Base-by-base conservation (phyloP, 2,329 filamentous ascomycete genomes). In the Alternaria burnsii region DNA sequence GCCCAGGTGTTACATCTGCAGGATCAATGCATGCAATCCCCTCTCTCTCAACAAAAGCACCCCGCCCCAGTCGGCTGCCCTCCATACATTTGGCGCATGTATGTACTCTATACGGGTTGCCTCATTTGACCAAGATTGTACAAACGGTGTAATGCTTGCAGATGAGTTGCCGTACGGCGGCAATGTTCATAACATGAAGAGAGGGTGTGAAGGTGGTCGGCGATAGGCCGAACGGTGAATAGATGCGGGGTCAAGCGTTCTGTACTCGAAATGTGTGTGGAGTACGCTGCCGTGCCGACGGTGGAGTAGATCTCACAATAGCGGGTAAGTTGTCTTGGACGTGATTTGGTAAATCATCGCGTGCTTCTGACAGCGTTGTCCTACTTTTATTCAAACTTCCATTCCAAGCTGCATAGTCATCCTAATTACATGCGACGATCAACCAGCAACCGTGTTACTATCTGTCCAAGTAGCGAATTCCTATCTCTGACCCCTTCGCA, bases 1-100 rank as follows among this genome's bases (percentile, higher is more conserved):
- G 65, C 61, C 57, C 55, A 63, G 62, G 62, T 68, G 66, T 66
- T 51, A 60, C 58, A 63, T 65, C 62, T 63, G 58, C 69, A 68
- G 40, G 53, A 57, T 51, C 58, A 58, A 64, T 65, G 65, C 68
- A 62, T 59, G 48, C 58, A 36, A 22, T 32, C 24, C 50, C 22
- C 47, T 50, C 58, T 46, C 32, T 54, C 65, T 62, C 68, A 71
- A 70, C 68, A 69, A 67, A 69, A 66, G 52, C 41, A 60, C 53
- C 22, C 52, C 47, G 46, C 58, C 26, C 56, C 55, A 56, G 52
- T 63, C 58, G 57, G 57, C 57, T 59, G 28, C 42, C 50, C 52
- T 59, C 56, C 61, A 60, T 48, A 54, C 50, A 53, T 16, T 40
- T 46, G 52, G 53, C 42, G 20, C 34, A 51, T 28, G 46, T 43